phyloP scores from a whole-genome alignment of 306 rosid genomes.

The Corylus avellana region DNA sequence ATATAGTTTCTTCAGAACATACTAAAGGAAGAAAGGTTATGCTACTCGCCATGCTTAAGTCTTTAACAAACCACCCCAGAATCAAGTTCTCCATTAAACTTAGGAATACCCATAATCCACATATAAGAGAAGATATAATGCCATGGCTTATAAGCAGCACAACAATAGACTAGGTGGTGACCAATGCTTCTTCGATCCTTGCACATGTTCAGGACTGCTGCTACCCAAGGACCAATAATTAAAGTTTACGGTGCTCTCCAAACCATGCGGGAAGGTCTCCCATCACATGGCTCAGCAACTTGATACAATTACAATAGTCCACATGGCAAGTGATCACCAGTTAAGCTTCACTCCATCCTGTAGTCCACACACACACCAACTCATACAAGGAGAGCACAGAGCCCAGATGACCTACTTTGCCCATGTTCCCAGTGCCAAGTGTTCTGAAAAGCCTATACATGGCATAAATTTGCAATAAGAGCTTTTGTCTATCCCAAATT shows the following conservation, averaged over 20 bases:
- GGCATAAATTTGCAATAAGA: background rate
- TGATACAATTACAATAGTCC: background rate
- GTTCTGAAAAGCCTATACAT: slow-evolving; percentile 9
- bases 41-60: background rate
- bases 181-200: background rate
- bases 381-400: background rate
- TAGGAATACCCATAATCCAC: background rate
- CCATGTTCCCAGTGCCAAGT: background rate
- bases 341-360: background rate
- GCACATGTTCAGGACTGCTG: background rate
- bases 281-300: too few species aligned
- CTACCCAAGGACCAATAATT: background rate
- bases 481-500: background rate
- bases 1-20: background rate
- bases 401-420: background rate
- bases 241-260: background rate
- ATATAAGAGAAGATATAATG: background rate
- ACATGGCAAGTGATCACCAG: background rate
- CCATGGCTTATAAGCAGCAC: background rate
- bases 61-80: background rate
- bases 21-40: background rate
- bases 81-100: background rate
- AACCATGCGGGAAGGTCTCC: too few species aligned
- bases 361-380: background rate
- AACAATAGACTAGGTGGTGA: background rate